Evolutionary conservation across 2,329 filamentous ascomycete species (phyloP).

Genomic region (Colletotrichum brevisporum): DNA sequence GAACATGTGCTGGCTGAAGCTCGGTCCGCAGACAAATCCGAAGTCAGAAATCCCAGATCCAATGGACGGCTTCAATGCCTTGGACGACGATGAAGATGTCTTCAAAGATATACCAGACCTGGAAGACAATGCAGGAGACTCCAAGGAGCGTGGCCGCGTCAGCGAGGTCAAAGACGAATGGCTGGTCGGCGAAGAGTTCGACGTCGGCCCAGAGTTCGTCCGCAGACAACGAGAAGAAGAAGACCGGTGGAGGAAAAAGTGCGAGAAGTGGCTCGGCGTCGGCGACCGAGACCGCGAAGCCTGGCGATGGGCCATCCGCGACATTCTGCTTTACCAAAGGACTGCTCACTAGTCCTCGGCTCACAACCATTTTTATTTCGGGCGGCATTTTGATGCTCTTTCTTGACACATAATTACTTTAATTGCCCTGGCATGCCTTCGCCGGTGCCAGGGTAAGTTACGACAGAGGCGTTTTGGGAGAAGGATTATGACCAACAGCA

Average conservation of each 20-base stretch:
- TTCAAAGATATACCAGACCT: slow-evolving; percentile 97
- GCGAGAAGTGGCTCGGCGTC: slow-evolving; percentile 84
- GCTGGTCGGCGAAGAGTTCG: slow-evolving; percentile 95
- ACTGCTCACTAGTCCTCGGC: slow-evolving; percentile 38
- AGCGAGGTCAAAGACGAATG: slow-evolving; percentile 81
- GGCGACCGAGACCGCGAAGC: slow-evolving; percentile 69
- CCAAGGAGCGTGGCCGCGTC: slow-evolving; percentile 64
- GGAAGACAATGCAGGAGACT: slow-evolving; percentile 74
- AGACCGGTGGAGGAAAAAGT: slow-evolving; percentile 89
- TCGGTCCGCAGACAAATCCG: slow-evolving; percentile 65
- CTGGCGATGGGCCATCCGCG: slow-evolving; percentile 84
- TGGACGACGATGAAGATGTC: slow-evolving; percentile 91
- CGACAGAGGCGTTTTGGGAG: slow-evolving; percentile 35
- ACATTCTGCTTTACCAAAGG: slow-evolving; percentile 63
- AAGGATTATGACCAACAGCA: slow-evolving; percentile 37
- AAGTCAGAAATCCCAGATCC: slow-evolving; percentile 68
- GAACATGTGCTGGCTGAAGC: slow-evolving; percentile 97
- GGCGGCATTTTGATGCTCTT: slow-evolving; percentile 34
- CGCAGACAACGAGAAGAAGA: slow-evolving; percentile 92
- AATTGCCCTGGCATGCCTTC: slow-evolving; percentile 26
- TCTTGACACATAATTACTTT: slow-evolving; percentile 26
- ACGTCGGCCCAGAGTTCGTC: slow-evolving; percentile 95
- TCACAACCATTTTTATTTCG: slow-evolving; percentile 30
- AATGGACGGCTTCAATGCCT: slow-evolving; percentile 75
- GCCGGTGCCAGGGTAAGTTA: slow-evolving; percentile 29